phyloP scores from a whole-genome alignment of 768 basidiomycete genomes.

The Boletus tylopilopsis region DNA sequence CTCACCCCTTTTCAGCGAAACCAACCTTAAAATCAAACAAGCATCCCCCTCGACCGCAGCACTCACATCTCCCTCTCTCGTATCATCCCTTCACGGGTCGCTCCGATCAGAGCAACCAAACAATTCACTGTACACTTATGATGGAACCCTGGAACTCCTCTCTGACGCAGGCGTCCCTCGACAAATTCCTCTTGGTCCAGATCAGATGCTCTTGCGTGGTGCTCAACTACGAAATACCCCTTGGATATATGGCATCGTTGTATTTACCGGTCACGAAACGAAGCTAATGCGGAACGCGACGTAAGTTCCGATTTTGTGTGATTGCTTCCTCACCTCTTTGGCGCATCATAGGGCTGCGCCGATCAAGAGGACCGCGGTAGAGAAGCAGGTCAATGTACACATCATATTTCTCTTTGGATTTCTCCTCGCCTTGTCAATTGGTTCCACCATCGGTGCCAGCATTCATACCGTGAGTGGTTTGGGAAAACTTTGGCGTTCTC shows the following conservation, averaged over 20 bases:
- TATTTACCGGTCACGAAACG: slow-evolving; percentile 97
- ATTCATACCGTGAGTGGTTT: slow-evolving; percentile 61
- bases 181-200: slow-evolving; percentile 89
- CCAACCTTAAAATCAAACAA: slow-evolving; percentile 98
- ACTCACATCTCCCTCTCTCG: slow-evolving; percentile 74
- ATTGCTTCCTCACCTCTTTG: background rate
- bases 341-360: slow-evolving; percentile 70
- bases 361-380: slow-evolving; percentile 94
- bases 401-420: slow-evolving; percentile 93
- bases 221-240: slow-evolving; percentile 95
- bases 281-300: slow-evolving; percentile 98
- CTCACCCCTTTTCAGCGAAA: slow-evolving; percentile 57
- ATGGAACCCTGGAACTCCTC: slow-evolving; percentile 70
- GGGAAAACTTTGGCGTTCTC: background rate
- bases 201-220: slow-evolving; percentile 90
- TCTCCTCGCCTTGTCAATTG: slow-evolving; percentile 81
- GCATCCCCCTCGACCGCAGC: slow-evolving; percentile 76
- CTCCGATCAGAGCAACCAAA: slow-evolving; percentile 96
- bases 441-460: slow-evolving; percentile 89
- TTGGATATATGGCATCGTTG: slow-evolving; percentile 92
- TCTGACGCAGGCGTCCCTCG: slow-evolving; percentile 55
- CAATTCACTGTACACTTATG: slow-evolving; percentile 95
- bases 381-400: slow-evolving; percentile 92
- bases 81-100: slow-evolving; percentile 71
- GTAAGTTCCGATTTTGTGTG: slow-evolving; percentile 44